Conservation (phyloP, 192 early-diverging fungal genomes). For the Rhizophagus sp. region DNA sequence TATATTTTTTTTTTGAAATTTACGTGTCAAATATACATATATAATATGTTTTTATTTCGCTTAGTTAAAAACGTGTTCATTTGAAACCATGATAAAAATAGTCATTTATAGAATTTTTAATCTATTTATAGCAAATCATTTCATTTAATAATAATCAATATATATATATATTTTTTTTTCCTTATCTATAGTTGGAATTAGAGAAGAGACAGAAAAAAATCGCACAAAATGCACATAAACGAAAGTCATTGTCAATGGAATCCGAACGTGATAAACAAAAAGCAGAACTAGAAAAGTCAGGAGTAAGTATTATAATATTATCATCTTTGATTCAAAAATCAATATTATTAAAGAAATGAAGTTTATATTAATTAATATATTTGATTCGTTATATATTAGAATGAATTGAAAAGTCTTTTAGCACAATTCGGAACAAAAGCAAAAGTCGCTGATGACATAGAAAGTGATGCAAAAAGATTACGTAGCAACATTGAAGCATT, state of each 20-base stretch:
- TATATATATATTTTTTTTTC: neutral
- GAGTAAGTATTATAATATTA: neutral
- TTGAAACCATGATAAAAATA: no score
- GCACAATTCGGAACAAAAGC: conserved; percentile 15
- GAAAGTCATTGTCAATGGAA: neutral
- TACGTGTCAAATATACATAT: neutral
- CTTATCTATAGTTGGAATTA: neutral
- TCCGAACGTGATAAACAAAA: neutral
- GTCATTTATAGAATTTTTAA: no score
- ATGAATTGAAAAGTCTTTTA: conserved; percentile 3
- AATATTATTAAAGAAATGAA: no score
- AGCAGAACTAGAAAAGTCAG: neutral
- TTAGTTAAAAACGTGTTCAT: neutral
- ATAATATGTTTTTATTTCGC: no score
- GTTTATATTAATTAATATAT: neutral
- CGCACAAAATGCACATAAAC: neutral
- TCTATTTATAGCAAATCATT: neutral
- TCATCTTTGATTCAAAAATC: no score
- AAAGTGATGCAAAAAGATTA: neutral
- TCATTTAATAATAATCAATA: neutral
- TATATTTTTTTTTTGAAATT: neutral
- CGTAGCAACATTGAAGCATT: neutral
- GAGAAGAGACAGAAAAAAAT: conserved; percentile 1
- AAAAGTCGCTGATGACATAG: conserved; percentile 10
- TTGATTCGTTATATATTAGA: neutral